Percentiles rank a stretch among this genome's conserved stretches.
Conservation (phyloP, 2,329 filamentous ascomycete species). For the Ophiostoma triangulosporum region DNA sequence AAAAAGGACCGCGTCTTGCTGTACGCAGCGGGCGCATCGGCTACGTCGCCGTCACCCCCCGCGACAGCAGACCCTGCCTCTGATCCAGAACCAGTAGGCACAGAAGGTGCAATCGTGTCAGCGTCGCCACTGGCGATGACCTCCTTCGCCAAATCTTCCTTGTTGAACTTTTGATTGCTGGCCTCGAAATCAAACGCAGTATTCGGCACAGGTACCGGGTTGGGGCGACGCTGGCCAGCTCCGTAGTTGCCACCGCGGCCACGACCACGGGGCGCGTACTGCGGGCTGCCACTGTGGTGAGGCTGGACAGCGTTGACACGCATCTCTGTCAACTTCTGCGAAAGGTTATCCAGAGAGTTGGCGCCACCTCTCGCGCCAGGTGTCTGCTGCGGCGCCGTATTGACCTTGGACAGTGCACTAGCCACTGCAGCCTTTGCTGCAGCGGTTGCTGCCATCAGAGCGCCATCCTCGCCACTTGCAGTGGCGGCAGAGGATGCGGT, state of each 20-base stretch:
- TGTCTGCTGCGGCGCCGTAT: constrained; percentile 51
- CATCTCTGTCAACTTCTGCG: constrained; percentile 67
- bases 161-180: constrained; percentile 78
- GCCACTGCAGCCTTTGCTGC: constrained; percentile 67
- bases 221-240: constrained; percentile 30
- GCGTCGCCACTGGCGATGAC: constrained; percentile 46
- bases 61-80: neutral
- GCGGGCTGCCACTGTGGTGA: neutral
- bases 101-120: constrained; percentile 21
- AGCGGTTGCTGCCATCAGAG: constrained; percentile 55
- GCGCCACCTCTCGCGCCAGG: constrained; percentile 48
- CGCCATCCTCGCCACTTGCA: constrained; percentile 20
- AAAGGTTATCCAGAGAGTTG: constrained; percentile 50
- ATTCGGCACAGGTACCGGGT: constrained; percentile 76
- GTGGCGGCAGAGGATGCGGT: neutral
- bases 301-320: constrained; percentile 38
- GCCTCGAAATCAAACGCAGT: constrained; percentile 87
- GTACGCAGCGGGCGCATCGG: constrained; percentile 45
- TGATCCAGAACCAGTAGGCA: constrained; percentile 15
- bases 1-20: constrained; percentile 90
- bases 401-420: neutral
- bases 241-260: constrained; percentile 26
- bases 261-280: constrained; percentile 25
- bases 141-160: constrained; percentile 78
- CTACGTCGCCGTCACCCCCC: constrained; percentile 1